Evolutionary conservation across 257 asterid genomes (phyloP), one percentile per base, ranked within the genome.

Genomic region (Lavandula angustifolia): DNA sequence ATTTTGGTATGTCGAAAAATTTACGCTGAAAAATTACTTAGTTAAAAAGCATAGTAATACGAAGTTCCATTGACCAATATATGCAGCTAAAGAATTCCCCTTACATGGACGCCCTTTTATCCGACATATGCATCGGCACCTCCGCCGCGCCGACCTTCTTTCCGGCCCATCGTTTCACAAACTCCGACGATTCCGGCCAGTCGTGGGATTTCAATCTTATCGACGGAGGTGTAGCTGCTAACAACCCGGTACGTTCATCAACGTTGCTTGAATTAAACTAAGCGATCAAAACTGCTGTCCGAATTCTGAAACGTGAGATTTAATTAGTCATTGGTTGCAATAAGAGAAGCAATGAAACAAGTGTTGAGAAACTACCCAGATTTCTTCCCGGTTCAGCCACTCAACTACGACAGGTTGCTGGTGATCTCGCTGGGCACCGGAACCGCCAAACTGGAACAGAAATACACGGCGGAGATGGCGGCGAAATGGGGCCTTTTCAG

Each of bases 201-300:
- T 2, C 72, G 3, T 50, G 76, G 74, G 94, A 85, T 1, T 85
- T 83, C 72, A 71, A 85, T 73, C 87, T 85, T 14, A 81, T 79
- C 9, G 94, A 85, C 42, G 94, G 94, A 0, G 94, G 79, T 2
- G 87, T 83, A 5, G 84, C 84, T 22, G 90, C 84, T 4, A 83
- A 85, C 75, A 85, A 85, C 54, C 94, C 94, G 63, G 94, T 83
- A 75, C n/a, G 4, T 10, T 11, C 4, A 5, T 5, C 42, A 2
- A 40, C 9, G 12, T 0, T 40, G 12, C n/a, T 6, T 37, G 42
- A 34, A 22, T 22, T 22, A 22, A 22, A 22, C 27, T 22, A 22
- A 22, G 27, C 27, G 27, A 22, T 22, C 27, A 22, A 22, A 22
- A 22, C 27, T 22, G 27, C 27, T 22, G 27, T 22, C 27, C 27